A percentile compares a stretch with the other conserved stretches of the same genome.
Evolutionary conservation across 176 grass and related monocot genomes (phyloP).

Genomic region (Coix lacrymajobi): DNA sequence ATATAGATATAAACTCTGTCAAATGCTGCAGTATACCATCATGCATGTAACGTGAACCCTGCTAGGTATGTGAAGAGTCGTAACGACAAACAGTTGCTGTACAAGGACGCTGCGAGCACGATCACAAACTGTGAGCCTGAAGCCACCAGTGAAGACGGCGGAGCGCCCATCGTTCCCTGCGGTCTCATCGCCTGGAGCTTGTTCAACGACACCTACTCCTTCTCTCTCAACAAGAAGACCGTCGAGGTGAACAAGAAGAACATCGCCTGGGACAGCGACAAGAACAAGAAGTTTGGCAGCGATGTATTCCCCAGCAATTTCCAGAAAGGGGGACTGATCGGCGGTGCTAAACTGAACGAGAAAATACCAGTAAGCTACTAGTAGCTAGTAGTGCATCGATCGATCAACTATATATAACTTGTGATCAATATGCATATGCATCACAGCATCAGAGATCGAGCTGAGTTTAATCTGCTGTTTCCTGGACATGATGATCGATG

Average conservation of each 20-base stretch:
- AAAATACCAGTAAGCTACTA: conserved; percentile 67
- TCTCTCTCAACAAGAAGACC: conserved; percentile 48
- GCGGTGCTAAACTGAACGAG: conserved; percentile 61
- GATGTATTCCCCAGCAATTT: conserved; percentile 84
- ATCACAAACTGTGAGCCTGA: conserved; percentile 65
- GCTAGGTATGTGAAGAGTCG: conserved; percentile 82
- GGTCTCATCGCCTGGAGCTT: conserved; percentile 91
- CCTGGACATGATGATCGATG: background rate
- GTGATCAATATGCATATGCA: background rate
- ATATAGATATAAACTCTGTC: background rate
- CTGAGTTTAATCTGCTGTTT: background rate
- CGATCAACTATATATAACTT: background rate
- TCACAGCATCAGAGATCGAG: background rate
- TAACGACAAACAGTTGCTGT: conserved; percentile 62
- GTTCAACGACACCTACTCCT: conserved; percentile 86
- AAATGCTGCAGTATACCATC: background rate
- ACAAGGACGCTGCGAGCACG: conserved; percentile 10
- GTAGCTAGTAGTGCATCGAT: background rate
- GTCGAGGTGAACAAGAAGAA: conserved; percentile 78
- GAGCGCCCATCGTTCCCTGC: conserved; percentile 72
- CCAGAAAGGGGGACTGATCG: conserved; percentile 56
- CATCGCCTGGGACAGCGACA: conserved; percentile 94
- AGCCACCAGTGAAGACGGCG: conserved; percentile 38
- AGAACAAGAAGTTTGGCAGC: conserved; percentile 60
- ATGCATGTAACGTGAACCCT: background rate